A percentile compares a stretch with the other conserved stretches of the same genome.
Evolutionary conservation across 2,329 filamentous ascomycete species (phyloP).

Genomic region (Neofusicoccum kwambonambiense): DNA sequence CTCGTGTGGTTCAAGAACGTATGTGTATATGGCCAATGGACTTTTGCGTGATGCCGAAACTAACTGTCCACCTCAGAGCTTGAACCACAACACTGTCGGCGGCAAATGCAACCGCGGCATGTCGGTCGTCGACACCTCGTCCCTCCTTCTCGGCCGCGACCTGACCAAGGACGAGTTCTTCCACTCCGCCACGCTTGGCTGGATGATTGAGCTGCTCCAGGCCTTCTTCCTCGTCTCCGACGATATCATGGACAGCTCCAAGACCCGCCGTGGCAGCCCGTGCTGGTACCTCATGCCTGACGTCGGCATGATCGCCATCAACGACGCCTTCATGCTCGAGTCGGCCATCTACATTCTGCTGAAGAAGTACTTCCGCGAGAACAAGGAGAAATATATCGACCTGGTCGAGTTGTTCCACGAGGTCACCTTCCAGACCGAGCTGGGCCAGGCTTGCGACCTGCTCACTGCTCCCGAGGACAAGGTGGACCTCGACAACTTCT

Average conservation of each 20-base stretch:
- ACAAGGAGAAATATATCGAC: constrained; percentile 79
- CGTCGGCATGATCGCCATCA: constrained; percentile 96
- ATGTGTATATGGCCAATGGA: constrained; percentile 18
- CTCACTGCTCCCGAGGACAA: constrained; percentile 93
- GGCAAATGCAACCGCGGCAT: constrained; percentile 99
- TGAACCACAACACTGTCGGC: constrained; percentile 83
- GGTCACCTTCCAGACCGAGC: constrained; percentile 87
- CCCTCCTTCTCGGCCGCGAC: constrained; percentile 70
- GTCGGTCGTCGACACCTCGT: constrained; percentile 89
- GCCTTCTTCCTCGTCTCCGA: constrained; percentile 98
- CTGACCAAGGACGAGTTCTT: constrained; percentile 84
- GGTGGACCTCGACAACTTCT: constrained; percentile 93
- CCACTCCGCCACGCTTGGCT: constrained; percentile 82
- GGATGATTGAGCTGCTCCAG: constrained; percentile 97
- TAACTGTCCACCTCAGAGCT: constrained; percentile 55
- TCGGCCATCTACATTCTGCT: constrained; percentile 84
- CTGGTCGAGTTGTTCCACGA: constrained; percentile 97
- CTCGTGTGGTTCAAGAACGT: constrained; percentile 86
- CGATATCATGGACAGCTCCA: constrained; percentile 97
- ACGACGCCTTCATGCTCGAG: constrained; percentile 82
- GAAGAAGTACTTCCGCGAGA: constrained; percentile 87
- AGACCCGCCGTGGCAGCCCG: constrained; percentile 88
- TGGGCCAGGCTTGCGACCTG: constrained; percentile 91
- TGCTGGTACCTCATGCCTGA: constrained; percentile 94
- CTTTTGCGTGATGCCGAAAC: constrained; percentile 19